These are phyloP conservation scores for Penicillium psychrosexuale DNA, from an alignment of 2,329 filamentous ascomycete species.

Conservation along the genomic window DNA sequence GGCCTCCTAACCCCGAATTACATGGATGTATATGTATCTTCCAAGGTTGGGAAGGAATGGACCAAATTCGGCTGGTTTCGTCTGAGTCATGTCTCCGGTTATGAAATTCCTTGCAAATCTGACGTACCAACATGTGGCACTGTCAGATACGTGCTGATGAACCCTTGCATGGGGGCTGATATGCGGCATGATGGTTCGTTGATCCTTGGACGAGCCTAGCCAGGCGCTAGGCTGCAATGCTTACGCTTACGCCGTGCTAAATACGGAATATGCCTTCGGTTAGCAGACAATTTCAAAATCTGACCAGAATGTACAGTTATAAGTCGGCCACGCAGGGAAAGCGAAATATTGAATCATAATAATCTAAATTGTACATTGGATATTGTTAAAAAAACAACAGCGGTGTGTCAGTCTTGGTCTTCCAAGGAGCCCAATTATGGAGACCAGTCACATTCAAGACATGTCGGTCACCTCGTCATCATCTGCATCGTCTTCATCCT, in stretches of 20 bases:
- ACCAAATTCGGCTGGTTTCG: slow-evolving; percentile 2
- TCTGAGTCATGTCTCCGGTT: slow-evolving; percentile 19
- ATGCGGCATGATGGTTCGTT: no score
- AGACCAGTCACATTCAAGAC: slow-evolving; percentile 6
- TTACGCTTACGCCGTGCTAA: neutral
- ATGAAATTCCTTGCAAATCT: neutral
- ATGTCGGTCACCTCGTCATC: slow-evolving; percentile 20
- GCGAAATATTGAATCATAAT: neutral
- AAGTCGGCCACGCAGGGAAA: neutral
- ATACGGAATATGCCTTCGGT: neutral
- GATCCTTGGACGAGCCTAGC: neutral
- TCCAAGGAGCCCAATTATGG: neutral
- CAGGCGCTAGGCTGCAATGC: neutral
- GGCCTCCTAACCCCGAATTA: no score
- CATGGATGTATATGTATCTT: no score
- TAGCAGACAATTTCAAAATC: neutral
- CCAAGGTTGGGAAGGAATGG: neutral
- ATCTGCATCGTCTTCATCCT: slow-evolving; percentile 54
- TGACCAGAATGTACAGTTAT: neutral
- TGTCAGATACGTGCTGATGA: neutral
- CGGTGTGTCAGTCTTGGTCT: neutral
- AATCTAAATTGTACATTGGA: slow-evolving; percentile 2
- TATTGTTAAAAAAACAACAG: neutral
- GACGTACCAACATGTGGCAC: neutral
- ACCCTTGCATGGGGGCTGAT: neutral